Evolutionary conservation across 345 rosid genomes (phyloP), one percentile per base, ranked within the genome.

Genomic region (Melaleuca quinquenervia): DNA sequence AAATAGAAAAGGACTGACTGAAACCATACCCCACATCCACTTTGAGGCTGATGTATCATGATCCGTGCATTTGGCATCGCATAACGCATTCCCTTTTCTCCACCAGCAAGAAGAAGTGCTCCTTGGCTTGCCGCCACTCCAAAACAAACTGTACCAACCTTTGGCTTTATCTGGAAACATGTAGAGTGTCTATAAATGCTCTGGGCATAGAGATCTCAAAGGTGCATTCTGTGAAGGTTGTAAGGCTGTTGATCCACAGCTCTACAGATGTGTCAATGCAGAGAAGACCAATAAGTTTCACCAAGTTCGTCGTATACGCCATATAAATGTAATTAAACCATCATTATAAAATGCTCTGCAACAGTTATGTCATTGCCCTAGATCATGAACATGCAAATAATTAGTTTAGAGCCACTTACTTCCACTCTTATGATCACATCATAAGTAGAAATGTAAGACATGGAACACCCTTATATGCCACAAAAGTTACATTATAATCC

Each of bases 41-140:
- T 92, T 87, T 93, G 98, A 3, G 98, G 98, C 89, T 97, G 99
- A 91, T 96, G 98, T 82, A 96, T 90, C 98, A 97, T 96, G 52
- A 96, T 93, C 56, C 98, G 96, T 70, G 98, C 93, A 90, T 96
- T 96, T 36, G 99, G 99, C 98, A 95, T 97, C 53, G 98, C 92
- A 87, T 95, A 97, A 3, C 98, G 95, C 98, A 96, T 97, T 76
- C 98, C 98, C 88, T 96, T 97, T 85, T 97, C 98, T 87, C 99
- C 97, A 84, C 96, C 99, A 86, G 99, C 95, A 54, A 97, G 98
- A 89, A 96, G 95, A 86, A 96, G 94, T 76, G 98, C 96, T 86
- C 94, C 98, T 92, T 95, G 96, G 89, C 98, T 97, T 85, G 99
- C 99, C 84, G 97, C 96, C 85, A 97, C 96, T 84, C 98, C 99